Evolutionary conservation across 2,329 filamentous ascomycete species (phyloP), one percentile per base, ranked within the genome.

Genomic region (Ambrosiella beaveri): DNA sequence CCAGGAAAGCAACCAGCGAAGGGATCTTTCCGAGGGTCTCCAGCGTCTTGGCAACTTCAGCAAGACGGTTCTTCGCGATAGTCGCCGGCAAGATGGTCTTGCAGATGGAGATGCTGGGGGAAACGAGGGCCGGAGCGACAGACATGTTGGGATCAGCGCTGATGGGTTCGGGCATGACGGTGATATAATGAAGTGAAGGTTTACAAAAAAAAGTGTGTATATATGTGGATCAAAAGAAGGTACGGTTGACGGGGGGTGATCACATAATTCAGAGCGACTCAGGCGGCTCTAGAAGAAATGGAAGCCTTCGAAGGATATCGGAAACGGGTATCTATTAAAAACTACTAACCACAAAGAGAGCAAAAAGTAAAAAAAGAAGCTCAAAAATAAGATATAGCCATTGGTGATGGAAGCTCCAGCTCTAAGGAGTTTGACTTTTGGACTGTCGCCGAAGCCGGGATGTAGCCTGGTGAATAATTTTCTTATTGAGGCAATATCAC

Each of bases 1-100:
- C 89, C 59, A 98, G 76, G 71, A 96, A 95, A 60, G 91, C 93
- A 50, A 91, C 86, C 57, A 98, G 78, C 62, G 86, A 83, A 39
- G 93, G 90, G 68, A 82, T 74, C 63, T 79, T 81, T 66, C 84
- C 77, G 53, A 95, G 75, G 63, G 82, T 84, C 66, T 80, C 78
- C 61, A 95, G 74, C 6, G 85, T 86, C 60, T 86, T 79, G 63
- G 81, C 77, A 61, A 95, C 87, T 73, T 96, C 90, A 35, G 74
- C 73, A 57, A 95, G 77, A 56, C 96, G 77, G 58, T 77, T 77
- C 73, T 89, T 93, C 64, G 90, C 88, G 66, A 98, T 89, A 64
- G 84, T 85, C 64, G 86, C 85, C 60, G 91, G 88, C 64, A 95
- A 80, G 66, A 97, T 80, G 69, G 96, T 89, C 79, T 95, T 96